Evolutionary conservation across 164 flowering plant genomes (phyloP).

Genomic region (Berberis thunbergii): DNA sequence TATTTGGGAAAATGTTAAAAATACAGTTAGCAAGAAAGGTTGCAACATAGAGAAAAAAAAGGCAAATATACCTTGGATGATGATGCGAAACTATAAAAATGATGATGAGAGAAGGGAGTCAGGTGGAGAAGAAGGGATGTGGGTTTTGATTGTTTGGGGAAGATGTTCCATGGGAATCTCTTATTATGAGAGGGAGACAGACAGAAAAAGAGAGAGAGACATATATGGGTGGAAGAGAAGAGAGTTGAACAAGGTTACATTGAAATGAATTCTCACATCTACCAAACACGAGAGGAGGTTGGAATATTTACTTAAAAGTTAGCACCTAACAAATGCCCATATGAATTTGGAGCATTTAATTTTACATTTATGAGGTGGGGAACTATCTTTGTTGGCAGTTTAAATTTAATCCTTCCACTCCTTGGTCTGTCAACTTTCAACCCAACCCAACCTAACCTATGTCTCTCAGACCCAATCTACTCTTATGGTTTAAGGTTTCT

Average conservation of each 20-base stretch:
- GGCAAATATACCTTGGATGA: background rate
- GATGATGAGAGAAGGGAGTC: background rate
- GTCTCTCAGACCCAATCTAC: too few relatives aligned
- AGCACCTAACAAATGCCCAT: constrained; percentile 2
- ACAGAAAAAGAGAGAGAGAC: background rate
- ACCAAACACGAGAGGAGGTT: constrained; percentile 29
- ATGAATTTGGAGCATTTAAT: constrained; percentile 21
- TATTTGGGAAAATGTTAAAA: background rate
- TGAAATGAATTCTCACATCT: constrained; percentile 29
- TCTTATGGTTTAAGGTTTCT: too few relatives aligned
- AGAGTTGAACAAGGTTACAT: background rate
- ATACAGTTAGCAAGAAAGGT: background rate
- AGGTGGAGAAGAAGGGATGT: background rate
- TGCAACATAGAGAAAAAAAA: background rate
- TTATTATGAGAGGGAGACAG: background rate
- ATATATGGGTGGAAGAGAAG: constrained; percentile 6
- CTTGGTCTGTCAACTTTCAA: background rate
- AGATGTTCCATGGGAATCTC: constrained; percentile 1
- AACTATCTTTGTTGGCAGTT: background rate
- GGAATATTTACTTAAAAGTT: constrained; percentile 21
- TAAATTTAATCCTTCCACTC: background rate
- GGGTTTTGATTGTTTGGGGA: background rate
- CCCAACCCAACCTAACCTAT: background rate
- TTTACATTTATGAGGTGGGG: constrained; percentile 16
- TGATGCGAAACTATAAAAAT: background rate